Percentiles rank a stretch among this genome's conserved stretches.
phyloP scores from a whole-genome alignment of 805 yeast species.

The Zygoascus bituminiphila region DNA sequence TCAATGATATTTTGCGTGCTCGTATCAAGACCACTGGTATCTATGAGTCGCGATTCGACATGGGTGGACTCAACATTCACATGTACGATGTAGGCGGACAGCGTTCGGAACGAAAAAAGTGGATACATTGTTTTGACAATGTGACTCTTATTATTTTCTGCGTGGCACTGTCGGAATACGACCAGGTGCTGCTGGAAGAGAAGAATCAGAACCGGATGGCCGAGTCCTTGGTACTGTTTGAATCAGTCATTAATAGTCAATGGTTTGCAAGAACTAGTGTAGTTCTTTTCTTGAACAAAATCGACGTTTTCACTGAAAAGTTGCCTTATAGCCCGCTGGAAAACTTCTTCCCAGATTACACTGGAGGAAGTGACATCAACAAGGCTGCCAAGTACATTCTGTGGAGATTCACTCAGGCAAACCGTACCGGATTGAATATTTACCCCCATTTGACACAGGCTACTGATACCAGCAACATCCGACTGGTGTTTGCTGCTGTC shows the following conservation, averaged over 20 bases:
- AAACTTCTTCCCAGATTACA: conserved; percentile 79
- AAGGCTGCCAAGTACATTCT: conserved; percentile 87
- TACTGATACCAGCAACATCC: conserved; percentile 83
- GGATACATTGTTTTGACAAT: conserved; percentile 96
- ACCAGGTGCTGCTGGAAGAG: conserved; percentile 75
- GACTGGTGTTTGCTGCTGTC: conserved; percentile 77
- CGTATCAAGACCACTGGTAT: conserved; percentile 92
- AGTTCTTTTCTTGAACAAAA: conserved; percentile 79
- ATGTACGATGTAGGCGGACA: conserved; percentile 92
- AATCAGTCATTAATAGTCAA: conserved; percentile 82
- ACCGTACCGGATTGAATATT: conserved; percentile 70
- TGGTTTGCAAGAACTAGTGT: conserved; percentile 88
- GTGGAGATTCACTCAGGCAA: conserved; percentile 82
- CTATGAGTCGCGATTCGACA: conserved; percentile 68
- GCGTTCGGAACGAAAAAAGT: conserved; percentile 88
- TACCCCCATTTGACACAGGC: conserved; percentile 91
- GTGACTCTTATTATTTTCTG: conserved; percentile 86
- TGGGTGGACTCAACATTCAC: conserved; percentile 60
- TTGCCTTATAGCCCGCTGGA: conserved; percentile 73
- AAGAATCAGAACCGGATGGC: conserved; percentile 60
- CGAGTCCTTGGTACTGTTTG: conserved; percentile 76
- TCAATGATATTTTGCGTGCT: conserved; percentile 73
- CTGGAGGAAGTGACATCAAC: conserved; percentile 81
- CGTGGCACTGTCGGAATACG: conserved; percentile 86
- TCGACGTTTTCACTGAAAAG: conserved; percentile 84